These are phyloP conservation scores for Diaporthe helianthi DNA, from an alignment of 2,329 filamentous ascomycete genomes.

Conservation along the genomic window DNA sequence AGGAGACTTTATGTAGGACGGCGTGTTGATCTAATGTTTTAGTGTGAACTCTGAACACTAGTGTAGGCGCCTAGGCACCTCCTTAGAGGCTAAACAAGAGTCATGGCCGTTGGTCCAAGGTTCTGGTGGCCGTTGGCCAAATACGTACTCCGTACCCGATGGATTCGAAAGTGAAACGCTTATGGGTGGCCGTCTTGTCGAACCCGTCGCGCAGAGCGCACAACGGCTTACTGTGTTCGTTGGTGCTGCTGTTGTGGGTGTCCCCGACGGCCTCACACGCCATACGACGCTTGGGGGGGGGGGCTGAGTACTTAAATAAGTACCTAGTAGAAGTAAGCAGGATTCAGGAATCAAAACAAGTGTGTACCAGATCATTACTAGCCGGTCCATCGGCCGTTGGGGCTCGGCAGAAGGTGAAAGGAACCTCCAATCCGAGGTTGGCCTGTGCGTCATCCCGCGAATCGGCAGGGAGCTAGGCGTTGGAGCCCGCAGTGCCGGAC, in stretches of 20 bases:
- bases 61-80: too few relatives aligned
- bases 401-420: slow-evolving; percentile 19
- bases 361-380: background rate
- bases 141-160: too few relatives aligned
- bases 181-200: background rate
- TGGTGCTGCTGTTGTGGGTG: background rate
- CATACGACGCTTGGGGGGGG: background rate
- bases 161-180: background rate
- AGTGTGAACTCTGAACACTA: slow-evolving; percentile 7
- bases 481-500: slow-evolving; percentile 19
- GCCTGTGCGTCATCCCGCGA: slow-evolving; percentile 20
- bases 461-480: background rate
- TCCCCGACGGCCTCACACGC: background rate
- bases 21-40: background rate
- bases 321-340: background rate
- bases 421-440: too few relatives aligned
- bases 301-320: too few relatives aligned
- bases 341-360: slow-evolving; percentile 3
- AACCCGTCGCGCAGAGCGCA: background rate
- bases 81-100: too few relatives aligned
- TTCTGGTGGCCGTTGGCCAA: too few relatives aligned
- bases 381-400: background rate
- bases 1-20: too few relatives aligned
- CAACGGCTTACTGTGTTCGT: too few relatives aligned
- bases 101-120: too few relatives aligned